Conservation (phyloP, 306 rosid genomes). For the Hippophae rhamnoides region DNA sequence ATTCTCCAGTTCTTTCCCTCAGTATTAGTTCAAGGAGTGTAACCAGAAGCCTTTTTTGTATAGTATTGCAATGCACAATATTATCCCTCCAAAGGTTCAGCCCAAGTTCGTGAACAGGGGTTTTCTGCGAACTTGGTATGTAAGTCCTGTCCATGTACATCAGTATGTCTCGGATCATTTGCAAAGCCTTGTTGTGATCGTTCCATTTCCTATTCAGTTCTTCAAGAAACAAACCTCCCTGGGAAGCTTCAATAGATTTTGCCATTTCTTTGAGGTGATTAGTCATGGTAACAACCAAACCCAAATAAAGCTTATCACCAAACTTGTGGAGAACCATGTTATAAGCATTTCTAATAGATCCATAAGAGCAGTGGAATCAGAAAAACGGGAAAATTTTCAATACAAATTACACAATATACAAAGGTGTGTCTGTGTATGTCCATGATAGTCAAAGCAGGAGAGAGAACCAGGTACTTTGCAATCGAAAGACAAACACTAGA, state of each 20-base stretch:
- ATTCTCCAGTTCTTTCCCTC: constrained; percentile 60
- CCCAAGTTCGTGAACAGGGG: constrained; percentile 76
- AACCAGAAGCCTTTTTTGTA: constrained; percentile 46
- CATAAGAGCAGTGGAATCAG: constrained; percentile 16
- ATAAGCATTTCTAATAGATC: constrained; percentile 74
- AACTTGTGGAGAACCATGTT: constrained; percentile 97
- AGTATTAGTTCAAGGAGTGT: constrained; percentile 59
- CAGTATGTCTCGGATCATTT: constrained; percentile 70
- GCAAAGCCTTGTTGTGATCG: constrained; percentile 65
- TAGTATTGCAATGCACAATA: constrained; percentile 50
- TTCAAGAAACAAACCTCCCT: constrained; percentile 66
- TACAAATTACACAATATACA: too few species aligned
- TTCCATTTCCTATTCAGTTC: constrained; percentile 79
- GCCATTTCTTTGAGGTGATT: constrained; percentile 63
- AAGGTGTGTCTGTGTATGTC: too few species aligned
- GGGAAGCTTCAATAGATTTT: constrained; percentile 52
- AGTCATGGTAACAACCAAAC: constrained; percentile 66
- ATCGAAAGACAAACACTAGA: too few species aligned
- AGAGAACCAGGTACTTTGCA: too few species aligned
- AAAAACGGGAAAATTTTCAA: background rate
- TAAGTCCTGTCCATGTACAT: constrained; percentile 98
- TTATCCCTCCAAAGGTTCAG: constrained; percentile 76
- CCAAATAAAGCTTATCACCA: constrained; percentile 82
- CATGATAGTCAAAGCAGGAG: too few species aligned
- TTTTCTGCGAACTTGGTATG: constrained; percentile 43